Evolutionary conservation across 305 asterid species (phyloP).

Genomic region (Fraxinus floribunda): DNA sequence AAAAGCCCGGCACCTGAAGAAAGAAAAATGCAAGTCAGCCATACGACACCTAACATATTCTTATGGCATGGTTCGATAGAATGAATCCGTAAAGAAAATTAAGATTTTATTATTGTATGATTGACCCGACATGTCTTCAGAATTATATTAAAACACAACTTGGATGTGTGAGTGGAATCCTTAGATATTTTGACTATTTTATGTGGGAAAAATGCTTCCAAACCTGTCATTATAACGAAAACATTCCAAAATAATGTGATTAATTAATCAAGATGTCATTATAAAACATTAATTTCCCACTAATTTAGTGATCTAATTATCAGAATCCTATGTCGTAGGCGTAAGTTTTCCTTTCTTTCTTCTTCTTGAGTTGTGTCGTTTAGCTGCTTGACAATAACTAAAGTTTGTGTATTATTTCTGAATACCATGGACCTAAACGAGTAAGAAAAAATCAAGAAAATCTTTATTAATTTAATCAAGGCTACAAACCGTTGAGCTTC

Average conservation of each 20-base stretch:
- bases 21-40: background rate
- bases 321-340: background rate
- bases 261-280: background rate
- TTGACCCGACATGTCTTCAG: background rate
- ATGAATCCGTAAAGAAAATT: background rate
- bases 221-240: background rate
- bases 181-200: slow-evolving; percentile 10
- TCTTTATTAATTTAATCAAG: background rate
- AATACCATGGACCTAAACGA: background rate
- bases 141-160: background rate
- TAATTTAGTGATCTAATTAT: background rate
- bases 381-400: background rate
- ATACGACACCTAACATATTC: background rate
- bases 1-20: slow-evolving; percentile 63
- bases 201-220: background rate
- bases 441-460: background rate
- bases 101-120: background rate
- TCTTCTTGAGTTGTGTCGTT: background rate
- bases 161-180: slow-evolving; percentile 37
- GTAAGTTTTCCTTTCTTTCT: background rate
- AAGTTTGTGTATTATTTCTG: too few species aligned
- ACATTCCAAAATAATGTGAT: background rate
- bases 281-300: background rate
- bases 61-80: background rate
- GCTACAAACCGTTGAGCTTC: background rate